Evolutionary conservation across 495 filamentous ascomycete species (phyloP), one percentile per base, ranked within the genome.

Genomic region (Tuber umbilicatum): DNA sequence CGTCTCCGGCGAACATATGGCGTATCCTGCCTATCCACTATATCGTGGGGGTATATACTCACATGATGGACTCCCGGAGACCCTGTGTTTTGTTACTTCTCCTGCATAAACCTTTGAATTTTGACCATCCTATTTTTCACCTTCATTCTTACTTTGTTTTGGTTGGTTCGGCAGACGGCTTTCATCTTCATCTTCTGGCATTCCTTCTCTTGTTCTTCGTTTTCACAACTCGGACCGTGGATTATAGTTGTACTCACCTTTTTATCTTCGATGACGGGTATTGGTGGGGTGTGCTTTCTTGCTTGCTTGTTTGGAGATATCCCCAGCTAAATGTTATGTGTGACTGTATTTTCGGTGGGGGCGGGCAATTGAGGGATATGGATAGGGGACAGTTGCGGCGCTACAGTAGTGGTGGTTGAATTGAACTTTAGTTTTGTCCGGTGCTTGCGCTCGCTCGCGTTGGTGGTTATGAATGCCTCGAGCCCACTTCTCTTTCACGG

Each of bases 71-170:
- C 55, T 64, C 27, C n/a, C 55, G 55, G 50, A 31, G 55, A 17
- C n/a, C 55, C 55, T 64, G 55, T 64, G 31, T 64, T 64, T 64
- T 64, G n/a, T 64, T 64, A n/a, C 23, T 55, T 55, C 23, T 10
- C 47, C 12, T 64, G 55, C 55, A 64, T 64, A 64, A 64, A 64
- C 2, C 31, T 64, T 60, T 60, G 23, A 60, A 9, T 16, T 27
- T 60, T 55, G 6, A 6, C 47, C 47, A 27, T 55, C 7, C 47
- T 23, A 21, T 55, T 60, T 27, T 60, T 60, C n/a, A 4, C 6
- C 50, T 60, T 31, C 2, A 60, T 60, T 60, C n/a, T 60, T 60
- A 14, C n/a, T 10, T 60, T 60, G 10, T 27, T 27, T 64, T 64
- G n/a, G n/a, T 64, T 64, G n/a, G 55, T 17, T 64, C n/a, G 55